Base-by-base conservation (phyloP, 2,329 filamentous ascomycete species). In the Triangularia verruculosa region DNA sequence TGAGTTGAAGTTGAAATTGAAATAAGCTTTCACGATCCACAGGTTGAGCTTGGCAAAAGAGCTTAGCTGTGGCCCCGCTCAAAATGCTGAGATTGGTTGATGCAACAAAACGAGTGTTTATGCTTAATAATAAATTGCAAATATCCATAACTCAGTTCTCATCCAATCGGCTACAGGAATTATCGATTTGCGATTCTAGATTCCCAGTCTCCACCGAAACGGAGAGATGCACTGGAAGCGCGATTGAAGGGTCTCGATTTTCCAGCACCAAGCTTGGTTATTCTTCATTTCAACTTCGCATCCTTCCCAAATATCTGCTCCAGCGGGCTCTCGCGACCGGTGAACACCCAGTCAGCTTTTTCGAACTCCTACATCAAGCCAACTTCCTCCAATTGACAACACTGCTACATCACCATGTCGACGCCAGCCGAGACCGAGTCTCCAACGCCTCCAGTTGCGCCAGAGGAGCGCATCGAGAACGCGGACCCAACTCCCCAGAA, bases 341-440 rank as follows among this genome's bases (percentile, higher is more conserved):
- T 3, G 7, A 47, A 20, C n/a, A 47, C 7, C 20, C n/a, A 47
- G 20, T 20, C 39, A 47, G 6, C 39, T 47, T 20, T 47, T 3
- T 20, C 3, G n/a, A 47, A 8, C 39, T 47, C 39, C 7, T 20
- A 47, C 3, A 20, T 20, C 39, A 47, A 47, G n/a, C 17, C 39
- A 17, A n/a, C 39, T 9, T 20, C 9, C 13, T 15, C 11, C 39
- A 47, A 47, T 47, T 20, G 4, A 47, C 39, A 47, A 17, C 39
- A 47, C 39, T 17, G 2, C 39, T 47, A 47, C 39, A 47, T 47
- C 57, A 59, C 9, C 57, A 59, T 59, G 57, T 59, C 57, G 57
- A 59, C 57, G 20, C 32, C 57, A 20, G 7, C 57, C n/a, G 57
- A 59, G n/a, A 51, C n/a, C 57, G 22, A 59, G 27, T 51, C 39